phyloP scores from a whole-genome alignment of 2,329 filamentous ascomycete species.

The Colletotrichum sp. region DNA sequence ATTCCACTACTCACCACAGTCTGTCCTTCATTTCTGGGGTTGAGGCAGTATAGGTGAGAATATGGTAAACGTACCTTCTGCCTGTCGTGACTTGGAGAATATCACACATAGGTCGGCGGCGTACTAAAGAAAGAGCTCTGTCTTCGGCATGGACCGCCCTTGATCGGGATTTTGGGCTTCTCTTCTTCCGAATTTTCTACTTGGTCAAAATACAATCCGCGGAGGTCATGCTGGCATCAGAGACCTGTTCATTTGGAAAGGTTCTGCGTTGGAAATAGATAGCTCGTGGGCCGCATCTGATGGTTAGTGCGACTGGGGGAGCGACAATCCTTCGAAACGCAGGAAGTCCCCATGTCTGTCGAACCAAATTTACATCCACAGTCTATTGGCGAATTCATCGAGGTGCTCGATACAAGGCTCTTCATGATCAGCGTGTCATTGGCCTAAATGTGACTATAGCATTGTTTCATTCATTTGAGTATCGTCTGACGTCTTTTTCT shows the following conservation, averaged over 20 bases:
- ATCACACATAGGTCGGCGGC: not conserved
- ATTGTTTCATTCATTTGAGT: not conserved
- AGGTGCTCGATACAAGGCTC: accelerated
- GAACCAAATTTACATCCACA: no score
- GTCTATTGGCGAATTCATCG: no score
- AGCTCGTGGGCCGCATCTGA: not conserved
- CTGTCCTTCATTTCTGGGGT: accelerated
- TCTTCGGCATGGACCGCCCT: not conserved
- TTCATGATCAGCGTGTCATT: not conserved
- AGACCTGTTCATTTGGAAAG: not conserved
- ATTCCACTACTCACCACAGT: not conserved
- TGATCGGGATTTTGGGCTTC: accelerated
- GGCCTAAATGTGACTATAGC: not conserved
- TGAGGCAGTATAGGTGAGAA: no score
- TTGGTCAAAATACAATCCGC: not conserved
- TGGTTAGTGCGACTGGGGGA: not conserved
- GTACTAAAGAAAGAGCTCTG: not conserved
- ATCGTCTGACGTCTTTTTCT: not conserved
- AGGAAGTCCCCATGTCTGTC: not conserved
- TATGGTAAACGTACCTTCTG: not conserved
- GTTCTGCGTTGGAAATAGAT: accelerated
- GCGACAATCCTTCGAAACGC: not conserved
- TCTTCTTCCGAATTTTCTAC: accelerated
- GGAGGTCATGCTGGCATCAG: accelerated
- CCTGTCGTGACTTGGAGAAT: not conserved